Base-by-base conservation (phyloP, 2,329 filamentous ascomycete species). In the Trichoderma brevicompactum region DNA sequence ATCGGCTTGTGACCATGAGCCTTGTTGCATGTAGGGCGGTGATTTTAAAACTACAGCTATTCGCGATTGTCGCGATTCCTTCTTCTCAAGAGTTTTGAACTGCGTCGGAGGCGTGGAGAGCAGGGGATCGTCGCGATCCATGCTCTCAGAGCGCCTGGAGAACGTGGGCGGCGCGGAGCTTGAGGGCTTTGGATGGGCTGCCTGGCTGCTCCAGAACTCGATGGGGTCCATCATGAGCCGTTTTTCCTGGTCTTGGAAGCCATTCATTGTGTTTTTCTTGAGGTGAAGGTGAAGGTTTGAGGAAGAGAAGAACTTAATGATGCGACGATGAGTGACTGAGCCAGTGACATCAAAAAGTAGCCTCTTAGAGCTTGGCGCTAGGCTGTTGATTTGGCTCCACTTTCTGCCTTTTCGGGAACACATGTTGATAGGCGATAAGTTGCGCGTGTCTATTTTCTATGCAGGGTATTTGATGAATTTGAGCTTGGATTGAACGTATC, bases 11-110 rank as follows among this genome's bases (percentile, higher is more conserved):
- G 56, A 36, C 41, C 48, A 48, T n/a, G 55, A 48, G 13, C 19
- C 65, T 13, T 10, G 23, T 64, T 56, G 65, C 48, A 41, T 63
- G 54, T 12, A 40, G n/a, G 41, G 50, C 9, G 71, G 69, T 8
- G 71, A 65, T 19, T 59, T 67, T 3, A 75, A 46, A 2, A 73
- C 32, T 7, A 74, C 68, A 8, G 69, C 68, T 15, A 75, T 63
- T 9, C 59, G 69, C 4, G 68, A 36, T 28, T 56, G 40, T 15
- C 55, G 49, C n/a, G 38, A 28, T 7, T 10, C 32, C 13, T 23
- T 41, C 50, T 17, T 40, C 9, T n/a, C 10, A 6, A n/a, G 5
- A 10, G 15, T 34, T 17, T 44, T 32, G 4, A 19, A 17, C n/a
- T 40, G 66, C 7, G 43, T n/a, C 13, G 66, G 55, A 8, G 50